Evolutionary conservation across 2,329 filamentous ascomycete species (phyloP), one percentile per base, ranked within the genome.

Genomic region (Ophiostoma ulmi): DNA sequence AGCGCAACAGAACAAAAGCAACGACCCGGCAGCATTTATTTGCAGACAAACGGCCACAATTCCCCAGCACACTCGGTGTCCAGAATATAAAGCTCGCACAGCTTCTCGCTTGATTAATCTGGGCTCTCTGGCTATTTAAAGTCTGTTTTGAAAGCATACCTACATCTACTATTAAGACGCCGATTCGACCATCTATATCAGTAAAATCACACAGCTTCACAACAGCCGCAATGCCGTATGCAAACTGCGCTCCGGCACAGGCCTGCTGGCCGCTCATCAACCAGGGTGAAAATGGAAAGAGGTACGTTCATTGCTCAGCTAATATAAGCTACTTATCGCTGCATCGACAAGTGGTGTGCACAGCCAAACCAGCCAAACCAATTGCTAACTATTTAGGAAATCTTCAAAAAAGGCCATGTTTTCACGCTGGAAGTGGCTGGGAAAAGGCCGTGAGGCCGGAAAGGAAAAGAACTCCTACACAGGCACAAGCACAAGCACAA

Each of bases 381-480:
- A 5, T 11, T 39, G 14, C 67, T 71, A 61, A 71, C 52, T 4
- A 26, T n/a, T 13, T 7, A 72, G 69, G 26, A 72, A 72, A 67
- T 41, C 58, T 8, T 61, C 69, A 26, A 68, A 55, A 17, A 31
- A 61, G 20, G 44, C 67, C 14, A 22, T 69, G 48, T 68, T 72
- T 22, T 67, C 68, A 10, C 68, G 70, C 38, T 72, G 70, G 68
- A 71, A 71, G 55, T 26, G 61, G 69, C 5, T 65, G 31, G 44
- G 58, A 1, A 70, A 72, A n/a, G 41, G 22, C 26, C 66, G 66
- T 14, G 61, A 67, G 48, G 31, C 8, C 58, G 52, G n/a, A 58
- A 66, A 67, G 22, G 41, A 66, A n/a, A 44, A 67, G 3, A 38
- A 35, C 44, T n/a, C 17, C 5, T 20, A 7, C 44, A n/a, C 44